Evolutionary conservation across 108 stramenopile genomes (phyloP), one percentile per base, ranked within the genome.

Genomic region (Craspedostauros australis): DNA sequence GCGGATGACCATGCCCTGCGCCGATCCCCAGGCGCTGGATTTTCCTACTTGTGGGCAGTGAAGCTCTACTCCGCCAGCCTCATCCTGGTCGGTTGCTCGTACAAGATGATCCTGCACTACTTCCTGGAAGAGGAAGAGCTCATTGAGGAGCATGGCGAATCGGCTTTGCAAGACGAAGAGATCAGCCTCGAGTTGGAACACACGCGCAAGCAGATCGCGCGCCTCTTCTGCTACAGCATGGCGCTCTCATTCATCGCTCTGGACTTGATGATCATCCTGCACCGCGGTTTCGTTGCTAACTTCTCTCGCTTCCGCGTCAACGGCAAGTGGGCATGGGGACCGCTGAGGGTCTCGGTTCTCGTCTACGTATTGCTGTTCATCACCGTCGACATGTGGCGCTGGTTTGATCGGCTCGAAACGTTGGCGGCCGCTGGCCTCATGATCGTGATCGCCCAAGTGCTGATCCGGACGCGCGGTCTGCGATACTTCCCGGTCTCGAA

Each of bases 1-100:
- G 46, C 68, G 2, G 49, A 34, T 4, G 44, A 41, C 7, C 68
- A 70, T 46, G 68, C 68, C 0, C 16, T 63, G 19, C 14, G 62
- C 16, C 15, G 62, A n/a, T 40, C 24, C 1, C 20, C 18, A 18
- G 47, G n/a, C 25, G 42, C 52, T 4, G 53, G 54, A 18, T 2
- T 54, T 21, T 5, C 49, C 5, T 62, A 23, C 39, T 21, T 20
- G n/a, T 22, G 11, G 29, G 5, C 34, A 4, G 47, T 62, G 1
- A 25, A 43, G 11, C 8, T 59, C 11, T 62, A 56, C 18, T 54
- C 37, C 1, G 18, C 23, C 9, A 42, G 54, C 5, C 46, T 60
- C 2, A 60, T 60, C 19, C 32, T 28, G 0, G 18, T 68, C 8
- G 67, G 67, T 0, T 39, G 31, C 9, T 25, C 54, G 4, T 68